Conservation (phyloP, 2,329 filamentous ascomycete species). For the Pseudogymnoascus sp. region DNA sequence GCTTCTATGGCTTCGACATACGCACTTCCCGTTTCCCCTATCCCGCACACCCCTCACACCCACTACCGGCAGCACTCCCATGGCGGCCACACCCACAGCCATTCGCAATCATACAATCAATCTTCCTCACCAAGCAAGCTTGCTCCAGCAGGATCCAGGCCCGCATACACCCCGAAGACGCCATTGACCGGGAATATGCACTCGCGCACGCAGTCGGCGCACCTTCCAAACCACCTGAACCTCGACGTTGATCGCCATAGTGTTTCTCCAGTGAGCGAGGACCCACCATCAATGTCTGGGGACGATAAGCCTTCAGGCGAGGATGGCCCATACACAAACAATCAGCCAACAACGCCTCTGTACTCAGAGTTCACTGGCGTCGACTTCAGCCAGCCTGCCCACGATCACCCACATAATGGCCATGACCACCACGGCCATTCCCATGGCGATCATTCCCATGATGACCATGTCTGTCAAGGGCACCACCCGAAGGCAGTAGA, state of each 20-base stretch:
- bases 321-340: not conserved
- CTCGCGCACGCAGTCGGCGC: slow-evolving; percentile 8
- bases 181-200: not conserved
- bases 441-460: slow-evolving; percentile 16
- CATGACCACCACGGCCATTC: slow-evolving; percentile 19
- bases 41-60: slow-evolving; percentile 20
- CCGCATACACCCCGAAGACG: not conserved
- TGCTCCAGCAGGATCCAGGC: not conserved
- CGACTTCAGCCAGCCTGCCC: not conserved
- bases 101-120: slow-evolving; percentile 14
- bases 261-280: not conserved
- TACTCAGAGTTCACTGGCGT: slow-evolving; percentile 2
- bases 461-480: slow-evolving; percentile 17
- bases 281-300: not conserved
- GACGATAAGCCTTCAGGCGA: not conserved
- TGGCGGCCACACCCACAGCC: slow-evolving; percentile 11
- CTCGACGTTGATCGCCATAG: not conserved
- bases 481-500: slow-evolving; percentile 18
- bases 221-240: not conserved
- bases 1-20: slow-evolving; percentile 27
- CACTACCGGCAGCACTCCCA: slow-evolving; percentile 15
- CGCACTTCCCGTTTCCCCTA: slow-evolving; percentile 26
- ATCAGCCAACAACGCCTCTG: not conserved
- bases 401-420: slow-evolving; percentile 12
- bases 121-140: slow-evolving; percentile 16